phyloP scores from a whole-genome alignment of 768 basidiomycete genomes.

The Mycena chlorophos region DNA sequence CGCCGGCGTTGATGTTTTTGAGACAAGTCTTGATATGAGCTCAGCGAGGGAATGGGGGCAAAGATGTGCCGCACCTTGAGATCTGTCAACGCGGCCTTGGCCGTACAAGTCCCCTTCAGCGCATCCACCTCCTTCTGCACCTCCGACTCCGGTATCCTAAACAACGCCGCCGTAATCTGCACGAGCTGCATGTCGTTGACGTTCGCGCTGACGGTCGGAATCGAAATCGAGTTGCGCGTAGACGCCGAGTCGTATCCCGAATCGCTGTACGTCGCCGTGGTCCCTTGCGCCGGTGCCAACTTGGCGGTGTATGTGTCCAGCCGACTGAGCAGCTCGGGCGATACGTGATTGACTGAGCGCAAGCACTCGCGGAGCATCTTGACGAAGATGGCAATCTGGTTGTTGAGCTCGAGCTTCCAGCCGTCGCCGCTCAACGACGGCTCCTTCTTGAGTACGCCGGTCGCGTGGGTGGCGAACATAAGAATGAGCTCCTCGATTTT shows the following conservation, averaged over 20 bases:
- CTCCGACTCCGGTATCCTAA: constrained; percentile 69
- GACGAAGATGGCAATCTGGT: constrained; percentile 88
- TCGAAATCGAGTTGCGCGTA: constrained; percentile 51
- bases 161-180: constrained; percentile 63
- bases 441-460: constrained; percentile 85
- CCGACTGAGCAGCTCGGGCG: constrained; percentile 78
- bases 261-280: constrained; percentile 56
- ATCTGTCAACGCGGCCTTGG: constrained; percentile 86
- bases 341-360: constrained; percentile 68
- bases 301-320: constrained; percentile 85
- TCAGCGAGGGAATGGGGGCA: constrained; percentile 12
- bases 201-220: constrained; percentile 41
- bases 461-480: constrained; percentile 92
- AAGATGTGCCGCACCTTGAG: constrained; percentile 60
- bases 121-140: constrained; percentile 75
- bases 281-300: constrained; percentile 64
- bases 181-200: constrained; percentile 81
- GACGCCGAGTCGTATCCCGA: constrained; percentile 70
- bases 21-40: constrained; percentile 67
- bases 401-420: constrained; percentile 92
- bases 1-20: constrained; percentile 86
- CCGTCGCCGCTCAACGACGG: constrained; percentile 78
- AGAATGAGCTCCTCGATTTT: constrained; percentile 98
- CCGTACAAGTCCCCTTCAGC: constrained; percentile 63
- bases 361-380: constrained; percentile 82